Conservation (phyloP, 805 yeast genomes). For the Komagataella pseudopastoris region DNA sequence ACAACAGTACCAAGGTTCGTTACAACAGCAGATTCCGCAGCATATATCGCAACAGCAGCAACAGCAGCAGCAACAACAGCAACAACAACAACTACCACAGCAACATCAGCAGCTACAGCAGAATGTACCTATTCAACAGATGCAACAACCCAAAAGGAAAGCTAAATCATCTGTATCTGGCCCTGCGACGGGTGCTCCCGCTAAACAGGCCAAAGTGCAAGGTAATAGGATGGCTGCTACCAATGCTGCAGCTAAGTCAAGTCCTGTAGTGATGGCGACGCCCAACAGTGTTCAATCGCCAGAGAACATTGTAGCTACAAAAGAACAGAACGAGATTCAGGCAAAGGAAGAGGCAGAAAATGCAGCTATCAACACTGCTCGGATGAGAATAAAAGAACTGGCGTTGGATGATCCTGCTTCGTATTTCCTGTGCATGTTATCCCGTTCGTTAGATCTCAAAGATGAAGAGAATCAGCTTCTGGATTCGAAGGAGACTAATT, state of each 20-base stretch:
- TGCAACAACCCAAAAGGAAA: constrained; percentile 6
- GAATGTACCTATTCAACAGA: constrained; percentile 13
- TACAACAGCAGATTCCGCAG: constrained; percentile 11
- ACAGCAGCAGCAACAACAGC: not conserved
- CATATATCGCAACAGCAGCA: constrained; percentile 11
- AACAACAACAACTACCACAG: constrained; percentile 12
- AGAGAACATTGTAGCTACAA: constrained; percentile 15
- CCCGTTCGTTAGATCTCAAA: constrained; percentile 33
- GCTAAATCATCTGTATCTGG: not conserved
- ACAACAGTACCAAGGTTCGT: constrained; percentile 5
- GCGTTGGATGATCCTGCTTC: constrained; percentile 29
- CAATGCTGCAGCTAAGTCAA: constrained; percentile 3
- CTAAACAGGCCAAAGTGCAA: not conserved
- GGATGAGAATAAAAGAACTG: constrained; percentile 31
- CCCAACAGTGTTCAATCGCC: constrained; percentile 11
- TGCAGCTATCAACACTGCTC: constrained; percentile 22
- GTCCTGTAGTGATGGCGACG: constrained; percentile 4
- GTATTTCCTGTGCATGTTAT: constrained; percentile 36
- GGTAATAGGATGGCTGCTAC: constrained; percentile 7
- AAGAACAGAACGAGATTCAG: constrained; percentile 16
- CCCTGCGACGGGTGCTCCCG: not conserved
- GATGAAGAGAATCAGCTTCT: constrained; percentile 20
- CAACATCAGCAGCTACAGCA: constrained; percentile 14
- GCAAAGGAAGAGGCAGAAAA: constrained; percentile 14
- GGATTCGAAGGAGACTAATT: constrained; percentile 8